These are phyloP conservation scores for Colletotrichum caudatum DNA, from an alignment of 2,329 filamentous ascomycete genomes.

Conservation along the genomic window DNA sequence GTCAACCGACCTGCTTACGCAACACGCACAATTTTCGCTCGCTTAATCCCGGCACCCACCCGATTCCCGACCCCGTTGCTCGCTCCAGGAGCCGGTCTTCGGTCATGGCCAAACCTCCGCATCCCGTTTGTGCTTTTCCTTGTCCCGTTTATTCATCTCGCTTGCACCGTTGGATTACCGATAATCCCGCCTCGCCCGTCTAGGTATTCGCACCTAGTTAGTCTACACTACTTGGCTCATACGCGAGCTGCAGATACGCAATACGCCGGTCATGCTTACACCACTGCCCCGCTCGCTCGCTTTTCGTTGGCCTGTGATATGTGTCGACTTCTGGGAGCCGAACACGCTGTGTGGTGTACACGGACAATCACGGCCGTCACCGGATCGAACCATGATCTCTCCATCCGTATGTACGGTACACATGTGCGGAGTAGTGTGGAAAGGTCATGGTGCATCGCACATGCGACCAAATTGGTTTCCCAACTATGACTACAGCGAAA, in stretches of 20 bases:
- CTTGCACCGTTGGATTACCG: neutral
- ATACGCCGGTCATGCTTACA: constrained; percentile 20
- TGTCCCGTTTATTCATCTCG: neutral
- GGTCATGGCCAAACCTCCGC: constrained; percentile 27
- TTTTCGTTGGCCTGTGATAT: constrained; percentile 1
- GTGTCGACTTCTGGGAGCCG: neutral
- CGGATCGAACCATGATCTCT: constrained; percentile 23
- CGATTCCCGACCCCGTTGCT: constrained; percentile 31
- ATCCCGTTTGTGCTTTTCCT: constrained; percentile 1
- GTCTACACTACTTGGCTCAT: neutral
- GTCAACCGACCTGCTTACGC: constrained; percentile 1
- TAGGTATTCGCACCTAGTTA: no score
- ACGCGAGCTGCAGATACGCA: constrained; percentile 27
- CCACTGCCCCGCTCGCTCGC: neutral
- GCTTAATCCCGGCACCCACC: constrained; percentile 30
- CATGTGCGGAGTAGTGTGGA: neutral
- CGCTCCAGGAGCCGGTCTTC: constrained; percentile 16
- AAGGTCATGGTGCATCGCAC: constrained; percentile 10
- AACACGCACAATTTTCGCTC: constrained; percentile 20
- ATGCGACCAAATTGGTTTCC: constrained; percentile 18
- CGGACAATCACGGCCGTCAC: constrained; percentile 27
- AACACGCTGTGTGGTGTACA: neutral
- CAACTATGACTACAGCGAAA: constrained; percentile 27
- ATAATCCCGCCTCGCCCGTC: constrained; percentile 14
- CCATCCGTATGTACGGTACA: neutral